Conservation (phyloP, 2,329 filamentous ascomycete species). For the Xylaria sp. region DNA sequence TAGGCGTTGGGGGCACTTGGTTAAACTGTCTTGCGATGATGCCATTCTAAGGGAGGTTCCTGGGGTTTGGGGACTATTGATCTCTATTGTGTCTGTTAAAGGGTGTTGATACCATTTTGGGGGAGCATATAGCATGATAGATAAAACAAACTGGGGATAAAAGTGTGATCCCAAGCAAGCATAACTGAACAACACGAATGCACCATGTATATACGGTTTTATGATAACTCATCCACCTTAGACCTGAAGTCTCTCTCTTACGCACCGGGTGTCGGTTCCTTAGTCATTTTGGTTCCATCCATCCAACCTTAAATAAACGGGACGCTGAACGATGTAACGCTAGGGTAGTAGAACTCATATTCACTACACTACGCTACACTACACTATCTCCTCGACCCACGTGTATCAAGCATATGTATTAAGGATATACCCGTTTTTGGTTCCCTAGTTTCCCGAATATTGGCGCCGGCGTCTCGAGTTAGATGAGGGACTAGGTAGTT, state of each 20-base stretch:
- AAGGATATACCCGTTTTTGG: background rate
- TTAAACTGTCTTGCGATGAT: conserved; percentile 15
- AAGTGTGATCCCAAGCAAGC: background rate
- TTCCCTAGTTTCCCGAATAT: background rate
- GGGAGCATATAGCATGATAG: conserved; percentile 22
- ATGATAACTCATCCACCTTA: background rate
- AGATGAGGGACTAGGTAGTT: background rate
- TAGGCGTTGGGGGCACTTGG: conserved; percentile 28
- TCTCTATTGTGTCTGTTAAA: conserved; percentile 4
- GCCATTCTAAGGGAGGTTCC: background rate
- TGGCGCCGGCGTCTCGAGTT: background rate
- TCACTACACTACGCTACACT: background rate
- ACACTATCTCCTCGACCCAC: background rate
- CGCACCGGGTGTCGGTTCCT: background rate
- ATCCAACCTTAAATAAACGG: background rate
- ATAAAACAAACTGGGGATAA: conserved; percentile 7
- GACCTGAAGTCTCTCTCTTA: background rate
- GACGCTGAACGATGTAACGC: conserved; percentile 11
- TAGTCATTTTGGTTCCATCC: conserved; percentile 15
- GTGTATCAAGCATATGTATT: background rate
- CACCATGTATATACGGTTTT: conserved; percentile 7
- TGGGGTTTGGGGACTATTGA: conserved; percentile 5
- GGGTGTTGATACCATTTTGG: conserved; percentile 21
- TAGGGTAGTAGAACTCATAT: background rate
- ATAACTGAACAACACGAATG: conserved; percentile 17